A percentile compares a stretch with the other conserved stretches of the same genome.
These are phyloP conservation scores for Starmerella powellii DNA, from an alignment of 805 yeast genomes.

Conservation along the genomic window DNA sequence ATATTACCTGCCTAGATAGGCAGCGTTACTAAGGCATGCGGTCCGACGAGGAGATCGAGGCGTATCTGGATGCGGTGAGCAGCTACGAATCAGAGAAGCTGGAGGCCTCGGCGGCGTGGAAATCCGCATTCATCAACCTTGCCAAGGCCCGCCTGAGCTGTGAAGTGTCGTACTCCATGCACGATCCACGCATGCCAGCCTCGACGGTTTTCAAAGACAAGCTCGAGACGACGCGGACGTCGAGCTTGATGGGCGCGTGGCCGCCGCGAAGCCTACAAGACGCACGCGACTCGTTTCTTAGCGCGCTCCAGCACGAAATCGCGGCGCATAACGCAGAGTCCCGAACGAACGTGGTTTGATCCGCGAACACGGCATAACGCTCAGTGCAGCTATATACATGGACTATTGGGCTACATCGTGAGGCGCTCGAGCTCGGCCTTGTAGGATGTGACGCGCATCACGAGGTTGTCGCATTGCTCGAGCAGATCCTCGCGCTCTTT, in stretches of 20 bases:
- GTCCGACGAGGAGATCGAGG: constrained; percentile 14
- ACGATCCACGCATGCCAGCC: constrained; percentile 9
- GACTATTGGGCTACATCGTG: not conserved
- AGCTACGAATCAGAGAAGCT: constrained; percentile 10
- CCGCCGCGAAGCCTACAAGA: constrained; percentile 34
- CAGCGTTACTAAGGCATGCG: not conserved
- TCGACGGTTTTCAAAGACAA: constrained; percentile 3
- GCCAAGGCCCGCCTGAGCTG: constrained; percentile 11
- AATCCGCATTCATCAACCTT: constrained; percentile 15
- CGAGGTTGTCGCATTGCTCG: constrained; percentile 52
- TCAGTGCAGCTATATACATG: too few relatives aligned
- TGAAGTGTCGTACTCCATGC: constrained; percentile 1
- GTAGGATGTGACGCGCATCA: constrained; percentile 47
- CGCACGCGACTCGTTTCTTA: constrained; percentile 33
- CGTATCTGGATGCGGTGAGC: constrained; percentile 13
- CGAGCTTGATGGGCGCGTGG: constrained; percentile 38
- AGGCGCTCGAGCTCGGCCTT: constrained; percentile 25
- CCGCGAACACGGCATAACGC: too few relatives aligned
- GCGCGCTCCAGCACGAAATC: constrained; percentile 25
- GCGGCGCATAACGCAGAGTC: not conserved
- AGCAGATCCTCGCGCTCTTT: constrained; percentile 52
- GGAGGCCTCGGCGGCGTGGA: constrained; percentile 13
- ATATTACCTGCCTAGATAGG: too few relatives aligned
- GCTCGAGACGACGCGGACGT: constrained; percentile 14
- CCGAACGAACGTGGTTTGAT: too few relatives aligned